phyloP scores from a whole-genome alignment of 257 asterid genomes.

The Galeopsis tetrahit region DNA sequence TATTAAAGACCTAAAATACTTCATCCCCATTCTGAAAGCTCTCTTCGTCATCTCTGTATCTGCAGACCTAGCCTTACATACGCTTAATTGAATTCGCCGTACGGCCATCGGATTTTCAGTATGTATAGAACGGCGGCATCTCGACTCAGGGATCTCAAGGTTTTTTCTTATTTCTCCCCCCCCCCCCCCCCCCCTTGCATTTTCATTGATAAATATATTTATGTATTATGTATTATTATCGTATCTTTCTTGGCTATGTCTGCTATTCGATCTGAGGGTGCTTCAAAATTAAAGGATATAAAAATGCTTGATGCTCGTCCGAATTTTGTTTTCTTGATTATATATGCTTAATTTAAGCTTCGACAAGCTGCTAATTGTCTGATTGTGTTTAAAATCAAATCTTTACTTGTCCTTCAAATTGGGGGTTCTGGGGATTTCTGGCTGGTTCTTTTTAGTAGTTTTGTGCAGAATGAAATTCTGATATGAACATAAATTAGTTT shows the following conservation, averaged over 20 bases:
- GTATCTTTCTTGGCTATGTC: not conserved
- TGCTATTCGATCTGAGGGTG: constrained; percentile 27
- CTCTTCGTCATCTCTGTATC: not conserved
- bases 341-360: not conserved
- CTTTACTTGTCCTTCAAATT: not conserved
- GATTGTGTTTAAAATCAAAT: not conserved
- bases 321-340: not conserved
- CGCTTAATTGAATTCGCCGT: constrained; percentile 5
- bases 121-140: constrained; percentile 75
- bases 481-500: not conserved
- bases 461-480: constrained; percentile 13
- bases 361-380: not conserved
- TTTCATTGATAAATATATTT: constrained; percentile 16
- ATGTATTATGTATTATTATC: not conserved
- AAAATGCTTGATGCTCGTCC: constrained; percentile 1
- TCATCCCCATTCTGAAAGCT: not conserved
- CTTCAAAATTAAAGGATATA: not conserved
- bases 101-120: constrained; percentile 28
- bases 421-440: not conserved
- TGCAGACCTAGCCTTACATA: constrained; percentile 30
- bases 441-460: not conserved
- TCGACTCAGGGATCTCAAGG: constrained; percentile 74
- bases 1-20: no score
- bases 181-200: not conserved
- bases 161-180: constrained; percentile 7